Evolutionary conservation across 2,329 filamentous ascomycete species (phyloP).

Genomic region (Rasamsonia emersonii): DNA sequence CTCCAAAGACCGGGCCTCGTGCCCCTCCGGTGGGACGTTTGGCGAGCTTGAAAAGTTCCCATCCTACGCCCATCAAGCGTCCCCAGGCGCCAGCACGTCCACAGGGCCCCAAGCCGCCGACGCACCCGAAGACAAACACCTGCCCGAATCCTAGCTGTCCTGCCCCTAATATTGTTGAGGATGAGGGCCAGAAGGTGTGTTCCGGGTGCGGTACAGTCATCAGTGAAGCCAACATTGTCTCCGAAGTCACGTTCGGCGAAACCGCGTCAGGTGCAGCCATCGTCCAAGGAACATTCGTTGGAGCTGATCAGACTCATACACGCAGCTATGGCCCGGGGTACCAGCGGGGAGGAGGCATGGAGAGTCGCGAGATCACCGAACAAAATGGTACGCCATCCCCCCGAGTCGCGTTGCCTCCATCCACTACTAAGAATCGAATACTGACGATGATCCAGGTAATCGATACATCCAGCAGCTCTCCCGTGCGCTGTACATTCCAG

Average conservation of each 20-base stretch:
- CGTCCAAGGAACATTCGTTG: conserved; percentile 83
- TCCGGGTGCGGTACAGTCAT: conserved; percentile 76
- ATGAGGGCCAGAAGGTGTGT: conserved; percentile 53
- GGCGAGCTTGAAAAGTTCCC: conserved; percentile 31
- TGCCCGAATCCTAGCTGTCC: conserved; percentile 39
- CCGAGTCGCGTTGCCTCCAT: not conserved
- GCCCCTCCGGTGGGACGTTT: conserved; percentile 28
- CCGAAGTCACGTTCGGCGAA: conserved; percentile 88
- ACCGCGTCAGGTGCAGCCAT: conserved; percentile 75
- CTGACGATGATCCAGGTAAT: conserved; percentile 21
- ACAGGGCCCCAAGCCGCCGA: conserved; percentile 18
- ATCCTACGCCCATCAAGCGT: conserved; percentile 29
- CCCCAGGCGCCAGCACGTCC: conserved; percentile 24
- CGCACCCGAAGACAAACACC: conserved; percentile 22
- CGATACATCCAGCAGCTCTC: conserved; percentile 36
- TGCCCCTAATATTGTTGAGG: conserved; percentile 37
- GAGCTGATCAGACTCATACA: conserved; percentile 73
- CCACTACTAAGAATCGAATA: not conserved
- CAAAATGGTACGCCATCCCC: conserved; percentile 24
- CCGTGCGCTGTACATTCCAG: conserved; percentile 39
- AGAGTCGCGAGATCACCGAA: conserved; percentile 41
- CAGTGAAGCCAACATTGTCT: conserved; percentile 79
- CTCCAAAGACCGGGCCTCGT: conserved; percentile 17
- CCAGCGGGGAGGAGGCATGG: conserved; percentile 40
- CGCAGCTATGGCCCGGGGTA: conserved; percentile 47